phyloP scores from a whole-genome alignment of 768 basidiomycete genomes.

The Termitomyces eurrhizus region DNA sequence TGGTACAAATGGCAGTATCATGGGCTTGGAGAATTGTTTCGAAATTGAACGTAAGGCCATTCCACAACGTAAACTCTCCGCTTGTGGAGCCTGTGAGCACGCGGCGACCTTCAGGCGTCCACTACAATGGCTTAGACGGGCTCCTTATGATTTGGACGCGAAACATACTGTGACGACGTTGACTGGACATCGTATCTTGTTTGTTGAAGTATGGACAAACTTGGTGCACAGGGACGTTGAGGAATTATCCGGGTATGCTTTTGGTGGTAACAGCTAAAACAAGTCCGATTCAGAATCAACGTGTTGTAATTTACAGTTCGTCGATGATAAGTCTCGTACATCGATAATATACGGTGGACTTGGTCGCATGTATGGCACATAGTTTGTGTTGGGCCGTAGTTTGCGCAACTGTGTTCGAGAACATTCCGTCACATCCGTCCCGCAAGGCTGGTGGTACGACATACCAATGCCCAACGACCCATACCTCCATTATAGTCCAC shows the following conservation, averaged over 20 bases:
- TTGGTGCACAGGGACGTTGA: slow-evolving; percentile 95
- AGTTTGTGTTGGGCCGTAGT: slow-evolving; percentile 73
- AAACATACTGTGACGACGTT: slow-evolving; percentile 87
- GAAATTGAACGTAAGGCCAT: slow-evolving; percentile 98
- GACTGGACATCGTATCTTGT: slow-evolving; percentile 97
- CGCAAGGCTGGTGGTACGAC: slow-evolving; percentile 20
- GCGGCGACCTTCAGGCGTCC: slow-evolving; percentile 95
- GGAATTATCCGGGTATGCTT: slow-evolving; percentile 86
- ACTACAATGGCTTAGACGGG: slow-evolving; percentile 43
- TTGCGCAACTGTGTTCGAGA: slow-evolving; percentile 54
- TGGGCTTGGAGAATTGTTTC: slow-evolving; percentile 99
- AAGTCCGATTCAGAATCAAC: slow-evolving; percentile 16
- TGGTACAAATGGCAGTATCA: slow-evolving; percentile 88
- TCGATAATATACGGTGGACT: slow-evolving; percentile 87
- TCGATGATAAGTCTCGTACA: slow-evolving; percentile 41
- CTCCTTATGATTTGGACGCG: neutral
- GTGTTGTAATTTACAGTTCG: slow-evolving; percentile 13
- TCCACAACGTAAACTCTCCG: slow-evolving; percentile 99
- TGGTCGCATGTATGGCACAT: slow-evolving; percentile 75
- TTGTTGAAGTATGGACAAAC: slow-evolving; percentile 97
- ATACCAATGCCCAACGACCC: slow-evolving; percentile 81
- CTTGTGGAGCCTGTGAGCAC: slow-evolving; percentile 93
- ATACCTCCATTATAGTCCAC: slow-evolving; percentile 93
- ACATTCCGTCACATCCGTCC: neutral
- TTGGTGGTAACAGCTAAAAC: slow-evolving; percentile 83